Base-by-base conservation (phyloP, 805 yeast species). In the Hanseniaspora singularis region DNA sequence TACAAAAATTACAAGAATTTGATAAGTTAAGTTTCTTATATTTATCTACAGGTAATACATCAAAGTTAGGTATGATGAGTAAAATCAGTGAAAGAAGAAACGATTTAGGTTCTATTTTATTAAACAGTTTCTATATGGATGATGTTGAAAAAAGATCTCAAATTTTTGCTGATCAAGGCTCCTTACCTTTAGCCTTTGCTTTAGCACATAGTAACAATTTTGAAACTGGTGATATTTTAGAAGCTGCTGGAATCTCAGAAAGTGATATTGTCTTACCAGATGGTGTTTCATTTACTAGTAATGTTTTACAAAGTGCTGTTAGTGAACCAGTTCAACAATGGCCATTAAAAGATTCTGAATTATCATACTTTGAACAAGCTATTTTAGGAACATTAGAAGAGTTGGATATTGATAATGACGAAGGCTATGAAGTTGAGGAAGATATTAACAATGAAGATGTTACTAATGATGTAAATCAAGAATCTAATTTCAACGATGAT, bases 1-100 rank as follows among this genome's bases (percentile, higher is more conserved):
- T 81, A 58, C 98, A 92, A 65, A 85, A 84, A 57, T 79, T 82
- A 61, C 84, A 81, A 54, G 73, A 77, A 49, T 81, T 92, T 52
- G 97, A 89, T 60, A 84, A 84, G 66, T 71, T 94, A 51, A 84
- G 96, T 3, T 88, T 92, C 70, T 69, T 87, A 50, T 92, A 92
- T 61, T 68, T 89, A 55, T 69, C 77, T 51, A 81, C 88, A 50
- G 98, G 97, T 64, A 88, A 89, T 58, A 57, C 62, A 23, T 73
- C 72, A 37, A 81, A 89, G 59, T 68, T 92, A 58, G 64, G 73
- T 41, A 86, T 82, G 64, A 88, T 92, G 95, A 79, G 85, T 52
- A 69, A 74, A 51, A 87, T 89, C 66, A 92, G 97, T 39, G 94
- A 82, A 60, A 81, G 78, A 54, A 81, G 96, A 58, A 82, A 82